Conservation (phyloP, 257 asterid genomes). For the Thymus quinquecostatus region DNA sequence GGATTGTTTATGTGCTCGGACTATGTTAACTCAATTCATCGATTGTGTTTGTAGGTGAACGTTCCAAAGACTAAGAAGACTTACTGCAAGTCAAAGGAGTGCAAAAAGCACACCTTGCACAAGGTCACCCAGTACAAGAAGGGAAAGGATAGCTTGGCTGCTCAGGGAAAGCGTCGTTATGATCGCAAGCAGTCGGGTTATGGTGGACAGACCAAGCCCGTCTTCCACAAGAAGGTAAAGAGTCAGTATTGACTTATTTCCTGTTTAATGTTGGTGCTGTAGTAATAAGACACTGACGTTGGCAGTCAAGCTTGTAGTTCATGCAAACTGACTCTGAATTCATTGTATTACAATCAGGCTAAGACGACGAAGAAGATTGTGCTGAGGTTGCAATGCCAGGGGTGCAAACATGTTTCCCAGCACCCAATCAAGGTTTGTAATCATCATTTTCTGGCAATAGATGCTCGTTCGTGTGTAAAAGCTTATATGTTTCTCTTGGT, state of each 20-base stretch:
- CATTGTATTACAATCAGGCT: constrained; percentile 38
- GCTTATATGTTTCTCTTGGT: background rate
- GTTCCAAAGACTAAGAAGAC: constrained; percentile 85
- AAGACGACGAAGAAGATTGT: constrained; percentile 82
- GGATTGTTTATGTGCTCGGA: background rate
- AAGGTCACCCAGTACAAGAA: constrained; percentile 85
- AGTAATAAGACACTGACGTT: background rate
- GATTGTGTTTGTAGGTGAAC: constrained; percentile 52
- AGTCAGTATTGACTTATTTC: background rate
- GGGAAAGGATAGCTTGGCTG: constrained; percentile 76
- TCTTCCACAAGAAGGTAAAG: constrained; percentile 83
- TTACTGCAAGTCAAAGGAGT: constrained; percentile 78
- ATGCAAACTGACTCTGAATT: background rate
- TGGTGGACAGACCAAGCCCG: constrained; percentile 90
- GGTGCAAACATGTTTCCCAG: constrained; percentile 75
- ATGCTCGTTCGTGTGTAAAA: background rate
- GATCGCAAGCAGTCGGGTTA: constrained; percentile 87
- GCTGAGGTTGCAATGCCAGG: constrained; percentile 70
- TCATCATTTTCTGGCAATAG: background rate
- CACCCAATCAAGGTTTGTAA: constrained; percentile 64
- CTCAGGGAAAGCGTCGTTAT: constrained; percentile 79
- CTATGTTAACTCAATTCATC: background rate
- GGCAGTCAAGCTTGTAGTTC: background rate
- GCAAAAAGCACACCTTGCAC: constrained; percentile 80
- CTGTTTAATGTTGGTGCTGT: background rate